Percentiles rank a stretch among this genome's conserved stretches.
Evolutionary conservation across 495 filamentous ascomycete genomes (phyloP).

Genomic region (Trichocladium antarcticum): DNA sequence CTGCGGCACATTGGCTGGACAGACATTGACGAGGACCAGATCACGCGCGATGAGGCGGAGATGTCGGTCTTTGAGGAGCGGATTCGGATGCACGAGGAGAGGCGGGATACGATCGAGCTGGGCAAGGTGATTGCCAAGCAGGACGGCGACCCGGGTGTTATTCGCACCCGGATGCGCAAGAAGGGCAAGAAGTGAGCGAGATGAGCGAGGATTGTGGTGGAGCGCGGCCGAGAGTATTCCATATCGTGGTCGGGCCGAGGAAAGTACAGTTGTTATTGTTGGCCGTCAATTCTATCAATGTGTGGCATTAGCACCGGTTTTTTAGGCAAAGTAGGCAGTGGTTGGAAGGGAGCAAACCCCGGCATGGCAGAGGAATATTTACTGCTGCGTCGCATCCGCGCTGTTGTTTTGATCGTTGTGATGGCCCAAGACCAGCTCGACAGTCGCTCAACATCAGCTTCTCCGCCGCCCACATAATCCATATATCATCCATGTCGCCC

Average conservation of each 20-base stretch:
- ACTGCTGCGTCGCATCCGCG: too few relatives aligned
- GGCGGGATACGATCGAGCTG: conserved; percentile 12
- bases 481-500: not conserved
- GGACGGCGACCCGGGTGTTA: conserved; percentile 17
- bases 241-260: not conserved
- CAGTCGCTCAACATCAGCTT: too few relatives aligned
- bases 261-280: not conserved
- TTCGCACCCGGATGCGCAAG: conserved; percentile 23
- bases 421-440: too few relatives aligned
- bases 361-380: too few relatives aligned
- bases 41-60: conserved; percentile 31
- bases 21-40: conserved; percentile 39
- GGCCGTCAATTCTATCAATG: not conserved
- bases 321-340: not conserved
- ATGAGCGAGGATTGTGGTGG: not conserved
- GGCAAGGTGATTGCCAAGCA: conserved; percentile 7
- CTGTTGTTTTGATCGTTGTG: too few relatives aligned
- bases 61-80: conserved; percentile 20
- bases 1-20: conserved; percentile 46
- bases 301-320: not conserved
- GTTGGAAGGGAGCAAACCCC: not conserved
- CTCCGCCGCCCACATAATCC: too few relatives aligned
- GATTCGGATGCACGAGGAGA: conserved; percentile 20
- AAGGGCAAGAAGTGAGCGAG: conserved; percentile 17
- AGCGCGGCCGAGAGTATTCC: not conserved